Evolutionary conservation across 345 rosid genomes (phyloP).

Genomic region (Arabidopsis suecica): DNA sequence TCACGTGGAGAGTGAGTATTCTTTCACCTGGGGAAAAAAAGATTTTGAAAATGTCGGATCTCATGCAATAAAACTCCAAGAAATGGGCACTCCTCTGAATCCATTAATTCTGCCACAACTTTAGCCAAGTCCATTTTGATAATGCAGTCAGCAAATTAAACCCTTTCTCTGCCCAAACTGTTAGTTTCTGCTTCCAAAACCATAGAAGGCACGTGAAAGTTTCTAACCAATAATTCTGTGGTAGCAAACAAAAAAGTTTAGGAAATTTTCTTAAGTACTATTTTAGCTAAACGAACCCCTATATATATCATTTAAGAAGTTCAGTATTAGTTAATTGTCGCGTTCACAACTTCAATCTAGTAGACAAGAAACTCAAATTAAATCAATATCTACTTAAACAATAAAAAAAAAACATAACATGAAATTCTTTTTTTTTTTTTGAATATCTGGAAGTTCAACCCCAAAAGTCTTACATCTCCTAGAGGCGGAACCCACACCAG

Average conservation of each 20-base stretch:
- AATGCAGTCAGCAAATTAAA: background rate
- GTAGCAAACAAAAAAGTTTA: background rate
- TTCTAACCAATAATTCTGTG: background rate
- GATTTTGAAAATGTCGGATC: constrained; percentile 32
- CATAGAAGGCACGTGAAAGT: constrained; percentile 24
- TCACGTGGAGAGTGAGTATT: constrained; percentile 36
- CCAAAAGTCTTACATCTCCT: too few species aligned
- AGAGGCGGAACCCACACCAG: too few species aligned
- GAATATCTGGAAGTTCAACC: too few species aligned
- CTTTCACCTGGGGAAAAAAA: constrained; percentile 30
- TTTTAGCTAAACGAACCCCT: background rate
- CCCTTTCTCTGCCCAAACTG: constrained; percentile 13
- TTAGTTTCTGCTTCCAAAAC: constrained; percentile 14
- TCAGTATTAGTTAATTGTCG: too few species aligned
- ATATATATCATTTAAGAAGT: too few species aligned
- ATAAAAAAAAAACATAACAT: too few species aligned
- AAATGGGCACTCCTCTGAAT: constrained; percentile 32
- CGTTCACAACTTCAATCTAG: too few species aligned
- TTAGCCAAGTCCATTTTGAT: constrained; percentile 15
- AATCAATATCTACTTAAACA: too few species aligned
- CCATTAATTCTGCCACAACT: constrained; percentile 21
- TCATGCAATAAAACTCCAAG: constrained; percentile 25
- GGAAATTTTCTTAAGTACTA: background rate
- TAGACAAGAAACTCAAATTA: too few species aligned
- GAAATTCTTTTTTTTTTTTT: too few species aligned